Base-by-base conservation (phyloP, 2,329 filamentous ascomycete species). In the Aspergillus sp. region DNA sequence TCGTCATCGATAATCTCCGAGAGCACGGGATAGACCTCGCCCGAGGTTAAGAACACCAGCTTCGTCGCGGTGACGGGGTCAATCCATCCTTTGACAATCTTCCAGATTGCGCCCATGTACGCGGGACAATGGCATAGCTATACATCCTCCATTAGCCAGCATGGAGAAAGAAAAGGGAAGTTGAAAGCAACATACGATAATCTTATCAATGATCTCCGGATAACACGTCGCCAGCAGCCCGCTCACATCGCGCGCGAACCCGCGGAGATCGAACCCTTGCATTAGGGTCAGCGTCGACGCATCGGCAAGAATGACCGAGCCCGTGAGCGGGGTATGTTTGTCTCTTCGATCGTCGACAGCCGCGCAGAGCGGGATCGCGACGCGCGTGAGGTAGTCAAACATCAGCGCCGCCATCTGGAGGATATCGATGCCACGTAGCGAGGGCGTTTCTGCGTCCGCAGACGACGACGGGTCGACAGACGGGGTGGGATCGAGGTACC, bases 221-320 rank as follows among this genome's bases (percentile, higher is more conserved):
- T 63, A 66, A 32, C 63, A 65, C 4, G 61, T 67, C 40, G 60
- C 50, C 5, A 66, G n/a, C 1, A 66, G 41, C 58, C 55, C 56
- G 42, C 60, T 64, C 10, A 60, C 55, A 16, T 62, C 57, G 20
- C 56, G 54, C 0, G 60, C 57, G 38, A 64, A 65, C 0, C 49
- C 52, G 16, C 53, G 51, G 3, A 65, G 19, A 32, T 56, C 51
- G 56, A 61, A 66, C 10, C 47, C 60, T 32, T 66, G 63, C 45
- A 55, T 63, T 19, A 65, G 10, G 0, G 50, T 48, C 3, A 66
- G 4, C 9, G 36, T 38, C 1, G 56, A 51, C 19, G 51, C 60
- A 50, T 67, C 64, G 0, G 66, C 52, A 6, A 67, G 32, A 43
- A 60, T 64, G 1, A 63, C 33, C 1, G 54, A 53, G 6, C 51